Conservation (phyloP, 2,329 filamentous ascomycete genomes). For the Chalaropsis ovoidea region DNA sequence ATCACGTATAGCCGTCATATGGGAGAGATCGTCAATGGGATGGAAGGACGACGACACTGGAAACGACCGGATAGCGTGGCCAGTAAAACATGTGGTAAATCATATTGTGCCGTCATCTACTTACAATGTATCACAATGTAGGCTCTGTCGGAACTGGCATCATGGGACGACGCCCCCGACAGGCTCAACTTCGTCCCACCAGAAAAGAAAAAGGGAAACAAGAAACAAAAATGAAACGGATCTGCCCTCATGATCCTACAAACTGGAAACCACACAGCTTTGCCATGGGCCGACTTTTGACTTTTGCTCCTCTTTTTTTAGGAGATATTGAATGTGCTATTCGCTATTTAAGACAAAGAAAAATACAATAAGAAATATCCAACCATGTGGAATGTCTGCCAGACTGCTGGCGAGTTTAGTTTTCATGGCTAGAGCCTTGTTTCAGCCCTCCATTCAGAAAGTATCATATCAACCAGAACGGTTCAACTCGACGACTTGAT, state of each 20-base stretch:
- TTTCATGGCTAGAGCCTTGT: not conserved
- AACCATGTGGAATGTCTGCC: not conserved
- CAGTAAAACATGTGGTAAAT: too few relatives aligned
- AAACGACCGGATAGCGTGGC: too few relatives aligned
- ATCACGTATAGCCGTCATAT: too few relatives aligned
- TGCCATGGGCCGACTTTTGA: not conserved
- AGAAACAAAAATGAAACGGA: not conserved
- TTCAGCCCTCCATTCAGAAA: not conserved
- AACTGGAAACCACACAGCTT: not conserved
- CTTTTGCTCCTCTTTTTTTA: not conserved
- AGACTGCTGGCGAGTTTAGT: constrained; percentile 7
- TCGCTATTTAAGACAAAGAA: constrained; percentile 9
- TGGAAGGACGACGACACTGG: too few relatives aligned
- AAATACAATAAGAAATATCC: constrained; percentile 4
- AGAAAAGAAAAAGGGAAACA: not conserved
- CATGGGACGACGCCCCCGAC: not conserved
- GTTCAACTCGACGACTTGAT: not conserved
- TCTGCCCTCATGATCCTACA: not conserved
- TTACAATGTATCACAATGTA: too few relatives aligned
- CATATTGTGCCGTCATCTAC: too few relatives aligned
- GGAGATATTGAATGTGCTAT: constrained; percentile 4
- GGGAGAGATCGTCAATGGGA: too few relatives aligned
- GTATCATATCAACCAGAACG: not conserved
- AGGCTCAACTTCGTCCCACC: constrained; percentile 4
- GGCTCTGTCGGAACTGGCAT: not conserved